Evolutionary conservation across 768 basidiomycete species (phyloP).

Genomic region (Sarcodon sp.): DNA sequence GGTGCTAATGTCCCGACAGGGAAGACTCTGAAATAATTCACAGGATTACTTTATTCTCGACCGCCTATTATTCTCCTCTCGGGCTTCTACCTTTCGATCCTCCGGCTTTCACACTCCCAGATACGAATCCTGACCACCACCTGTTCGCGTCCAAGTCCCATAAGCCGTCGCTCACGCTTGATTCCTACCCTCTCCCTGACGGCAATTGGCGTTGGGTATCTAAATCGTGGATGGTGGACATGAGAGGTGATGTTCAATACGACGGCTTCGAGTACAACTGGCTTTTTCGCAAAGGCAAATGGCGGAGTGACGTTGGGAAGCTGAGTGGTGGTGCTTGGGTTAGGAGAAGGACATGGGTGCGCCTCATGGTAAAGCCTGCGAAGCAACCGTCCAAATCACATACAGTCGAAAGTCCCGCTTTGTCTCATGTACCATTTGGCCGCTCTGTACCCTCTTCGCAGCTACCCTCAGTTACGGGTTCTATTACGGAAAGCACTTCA

Average conservation of each 20-base stretch:
- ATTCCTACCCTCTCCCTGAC: conserved; percentile 63
- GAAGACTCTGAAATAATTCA: not conserved
- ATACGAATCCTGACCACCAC: conserved; percentile 14
- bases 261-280: conserved; percentile 86
- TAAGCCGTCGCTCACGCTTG: conserved; percentile 41
- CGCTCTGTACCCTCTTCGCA: not conserved
- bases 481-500: not conserved
- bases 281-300: conserved; percentile 51
- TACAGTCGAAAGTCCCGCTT: not conserved
- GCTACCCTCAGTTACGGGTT: not conserved
- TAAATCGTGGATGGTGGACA: conserved; percentile 77
- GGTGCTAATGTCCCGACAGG: not conserved
- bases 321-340: conserved; percentile 63
- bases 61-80: conserved; percentile 55
- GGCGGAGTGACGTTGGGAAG: conserved; percentile 50
- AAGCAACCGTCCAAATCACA: conserved; percentile 1
- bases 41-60: conserved; percentile 58
- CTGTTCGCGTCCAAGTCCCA: conserved; percentile 22
- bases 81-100: conserved; percentile 66
- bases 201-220: conserved; percentile 78
- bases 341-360: conserved; percentile 68
- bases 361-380: conserved; percentile 70
- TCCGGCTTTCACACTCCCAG: conserved; percentile 55
- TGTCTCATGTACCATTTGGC: not conserved
- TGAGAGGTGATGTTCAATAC: conserved; percentile 70